phyloP scores from a whole-genome alignment of 176 grass and related monocot genomes.

The Thinopyrum elongatum region DNA sequence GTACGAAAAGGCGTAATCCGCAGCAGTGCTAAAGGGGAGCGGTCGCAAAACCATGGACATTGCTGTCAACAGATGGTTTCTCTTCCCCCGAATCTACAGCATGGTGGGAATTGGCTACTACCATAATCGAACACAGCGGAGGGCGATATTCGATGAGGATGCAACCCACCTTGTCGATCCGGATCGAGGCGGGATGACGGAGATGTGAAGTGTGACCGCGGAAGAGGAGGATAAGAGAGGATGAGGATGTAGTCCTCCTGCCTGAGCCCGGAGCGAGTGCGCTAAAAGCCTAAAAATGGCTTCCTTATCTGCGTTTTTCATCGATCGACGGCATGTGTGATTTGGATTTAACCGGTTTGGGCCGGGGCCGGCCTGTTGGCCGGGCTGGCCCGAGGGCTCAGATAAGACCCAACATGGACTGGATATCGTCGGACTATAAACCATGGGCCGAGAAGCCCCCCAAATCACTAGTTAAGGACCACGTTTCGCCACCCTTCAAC shows the following conservation, averaged over 20 bases:
- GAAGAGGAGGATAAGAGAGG: slow-evolving; percentile 31
- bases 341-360: background rate
- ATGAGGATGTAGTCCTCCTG: background rate
- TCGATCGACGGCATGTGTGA: background rate
- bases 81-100: background rate
- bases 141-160: background rate
- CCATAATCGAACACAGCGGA: background rate
- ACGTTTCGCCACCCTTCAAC: too few relatives aligned
- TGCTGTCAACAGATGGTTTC: background rate
- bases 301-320: background rate
- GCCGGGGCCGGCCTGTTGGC: background rate
- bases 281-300: background rate
- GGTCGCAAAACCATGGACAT: background rate
- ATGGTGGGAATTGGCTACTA: background rate
- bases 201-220: background rate
- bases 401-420: background rate
- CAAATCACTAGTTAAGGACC: too few relatives aligned
- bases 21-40: background rate
- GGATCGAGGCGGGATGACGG: background rate
- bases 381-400: background rate
- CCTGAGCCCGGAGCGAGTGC: background rate
- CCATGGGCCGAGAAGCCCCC: too few relatives aligned
- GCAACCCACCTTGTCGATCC: slow-evolving; percentile 17
- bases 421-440: background rate
- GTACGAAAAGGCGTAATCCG: too few relatives aligned